Base-by-base conservation (phyloP, 2,329 filamentous ascomycete species). In the Aspergillus tubingensis region DNA sequence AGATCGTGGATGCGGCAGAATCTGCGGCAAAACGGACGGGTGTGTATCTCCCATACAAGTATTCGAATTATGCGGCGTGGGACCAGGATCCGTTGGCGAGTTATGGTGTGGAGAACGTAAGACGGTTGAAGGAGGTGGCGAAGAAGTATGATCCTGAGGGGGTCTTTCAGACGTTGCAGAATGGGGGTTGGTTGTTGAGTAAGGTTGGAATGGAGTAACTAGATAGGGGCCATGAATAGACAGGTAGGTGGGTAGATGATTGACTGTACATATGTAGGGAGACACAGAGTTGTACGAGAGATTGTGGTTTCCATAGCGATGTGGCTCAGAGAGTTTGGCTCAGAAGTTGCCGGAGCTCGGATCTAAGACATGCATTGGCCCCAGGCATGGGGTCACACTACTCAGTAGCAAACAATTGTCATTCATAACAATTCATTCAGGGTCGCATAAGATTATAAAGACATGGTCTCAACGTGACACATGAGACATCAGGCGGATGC, bases 381-480 rank as follows among this genome's bases (percentile, higher is more conserved):
- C 32, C 32, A 36, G 32, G 11, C 32, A 36, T 36, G 32, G 30
- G 32, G 10, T 10, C 30, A 32, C 10, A 36, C 32, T 36, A 13
- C 10, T 36, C 10, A 5, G 11, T 10, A 11, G 27, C 8, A 30
- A 13, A 36, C 5, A 15, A 36, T 15, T 13, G 4, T 13, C 32
- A n/a, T 30, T 50, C 47, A 50, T 50, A 50, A 17, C 25, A 50
- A 10, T 43, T 47, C 53, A 44, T 55, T 55, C 39, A 25, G 23
- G 41, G 53, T 30, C 19, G 53, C 39, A 17, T 19, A 30, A 44
- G 5, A 44, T 19, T 30, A 55, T 11, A 19, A 55, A 44, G 27
- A n/a, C 11, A 65, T 43, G 54, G n/a, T 51, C 58, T 51, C 41
- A 63, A 67, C 67, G 68, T 73, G 63, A 65, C 64, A 64, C 66